A percentile compares a stretch with the other conserved stretches of the same genome.
These are phyloP conservation scores for Benincasa hispida DNA, from an alignment of 306 rosid genomes.

Conservation along the genomic window DNA sequence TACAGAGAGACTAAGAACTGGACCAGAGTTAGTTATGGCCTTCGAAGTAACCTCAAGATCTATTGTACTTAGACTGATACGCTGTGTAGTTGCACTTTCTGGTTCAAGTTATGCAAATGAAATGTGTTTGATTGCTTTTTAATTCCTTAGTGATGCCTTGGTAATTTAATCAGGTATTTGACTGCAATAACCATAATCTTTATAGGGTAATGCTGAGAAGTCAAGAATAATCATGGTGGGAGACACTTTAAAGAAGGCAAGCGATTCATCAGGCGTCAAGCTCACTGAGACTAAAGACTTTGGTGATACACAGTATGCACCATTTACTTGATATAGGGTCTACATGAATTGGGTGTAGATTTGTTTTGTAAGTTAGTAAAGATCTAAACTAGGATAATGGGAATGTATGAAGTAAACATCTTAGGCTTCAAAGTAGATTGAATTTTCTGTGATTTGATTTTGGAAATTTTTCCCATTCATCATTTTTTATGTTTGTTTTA, in stretches of 20 bases:
- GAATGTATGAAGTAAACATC: neutral
- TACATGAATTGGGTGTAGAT: neutral
- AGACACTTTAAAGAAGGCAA: slow-evolving; percentile 74
- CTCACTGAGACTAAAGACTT: slow-evolving; percentile 46
- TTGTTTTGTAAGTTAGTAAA: neutral
- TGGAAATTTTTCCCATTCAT: slow-evolving; percentile 34
- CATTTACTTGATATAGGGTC: neutral
- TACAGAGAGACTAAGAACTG: neutral
- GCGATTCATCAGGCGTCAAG: slow-evolving; percentile 45
- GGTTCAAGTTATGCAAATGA: neutral
- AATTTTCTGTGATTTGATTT: slow-evolving; percentile 6
- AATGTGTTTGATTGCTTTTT: neutral
- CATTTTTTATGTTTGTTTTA: slow-evolving; percentile 38
- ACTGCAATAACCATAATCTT: neutral
- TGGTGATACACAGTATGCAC: slow-evolving; percentile 47
- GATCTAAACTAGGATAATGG: neutral
- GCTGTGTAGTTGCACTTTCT: neutral
- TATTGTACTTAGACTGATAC: neutral
- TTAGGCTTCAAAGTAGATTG: neutral
- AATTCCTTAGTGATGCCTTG: neutral
- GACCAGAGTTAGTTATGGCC: neutral
- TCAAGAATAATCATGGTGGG: slow-evolving; percentile 91
- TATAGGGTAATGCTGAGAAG: slow-evolving; percentile 83
- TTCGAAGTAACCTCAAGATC: neutral
- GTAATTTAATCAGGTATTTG: neutral